Evolutionary conservation across 768 basidiomycete species (phyloP).

Genomic region (Calvatia gigantea): DNA sequence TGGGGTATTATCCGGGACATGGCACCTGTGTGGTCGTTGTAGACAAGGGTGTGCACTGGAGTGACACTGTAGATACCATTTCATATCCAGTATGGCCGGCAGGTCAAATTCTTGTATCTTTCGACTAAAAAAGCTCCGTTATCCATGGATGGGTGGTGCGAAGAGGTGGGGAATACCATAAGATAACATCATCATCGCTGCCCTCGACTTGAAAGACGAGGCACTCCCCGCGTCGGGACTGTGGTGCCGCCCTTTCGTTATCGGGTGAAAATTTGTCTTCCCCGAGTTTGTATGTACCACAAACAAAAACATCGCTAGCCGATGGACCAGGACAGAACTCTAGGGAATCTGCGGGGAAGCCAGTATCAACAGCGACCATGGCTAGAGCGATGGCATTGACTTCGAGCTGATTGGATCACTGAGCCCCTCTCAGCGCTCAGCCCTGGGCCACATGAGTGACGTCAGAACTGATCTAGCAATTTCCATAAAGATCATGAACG

Average conservation of each 20-base stretch:
- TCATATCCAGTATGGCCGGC: conserved; percentile 89
- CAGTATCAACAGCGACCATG: conserved; percentile 48
- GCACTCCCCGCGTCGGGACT: conserved; percentile 64
- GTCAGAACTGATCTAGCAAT: neutral
- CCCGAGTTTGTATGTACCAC: conserved; percentile 89
- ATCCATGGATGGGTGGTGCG: neutral
- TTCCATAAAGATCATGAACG: conserved; percentile 1
- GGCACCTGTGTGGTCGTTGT: conserved; percentile 46
- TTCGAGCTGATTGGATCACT: neutral
- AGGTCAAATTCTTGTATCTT: conserved; percentile 67
- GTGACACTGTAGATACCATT: conserved; percentile 62
- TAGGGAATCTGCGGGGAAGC: conserved; percentile 83
- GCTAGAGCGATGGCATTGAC: neutral
- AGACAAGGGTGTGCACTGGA: neutral
- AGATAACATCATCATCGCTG: conserved; percentile 20
- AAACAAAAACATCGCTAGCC: conserved; percentile 65
- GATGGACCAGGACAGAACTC: conserved; percentile 83
- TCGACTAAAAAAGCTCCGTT: conserved; percentile 30
- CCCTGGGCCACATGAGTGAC: no score
- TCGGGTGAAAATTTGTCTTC: conserved; percentile 20
- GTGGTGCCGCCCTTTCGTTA: conserved; percentile 13
- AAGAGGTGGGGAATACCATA: conserved; percentile 30
- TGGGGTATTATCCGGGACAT: conserved; percentile 35
- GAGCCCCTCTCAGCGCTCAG: no score
- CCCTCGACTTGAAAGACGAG: conserved; percentile 54